A percentile compares a stretch with the other conserved stretches of the same genome.
phyloP scores from a whole-genome alignment of 2,329 filamentous ascomycete genomes.

The Aspergillus awamori region DNA sequence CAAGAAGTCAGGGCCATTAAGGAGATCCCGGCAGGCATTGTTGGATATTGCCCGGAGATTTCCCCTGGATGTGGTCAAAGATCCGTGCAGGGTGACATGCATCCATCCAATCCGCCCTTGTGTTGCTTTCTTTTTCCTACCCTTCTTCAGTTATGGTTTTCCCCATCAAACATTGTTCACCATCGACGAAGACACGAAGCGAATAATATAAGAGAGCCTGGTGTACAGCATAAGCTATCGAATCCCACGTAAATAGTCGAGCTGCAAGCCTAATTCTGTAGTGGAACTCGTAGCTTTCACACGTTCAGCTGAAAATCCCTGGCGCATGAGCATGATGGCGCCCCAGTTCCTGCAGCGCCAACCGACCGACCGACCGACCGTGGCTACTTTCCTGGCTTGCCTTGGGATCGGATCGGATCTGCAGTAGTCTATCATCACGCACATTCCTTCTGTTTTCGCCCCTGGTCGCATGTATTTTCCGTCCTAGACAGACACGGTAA shows the following conservation, averaged over 20 bases:
- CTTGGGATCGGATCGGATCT: slow-evolving; percentile 23
- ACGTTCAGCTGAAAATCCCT: slow-evolving; percentile 25
- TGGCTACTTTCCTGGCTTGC: background rate
- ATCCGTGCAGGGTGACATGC: slow-evolving; percentile 11
- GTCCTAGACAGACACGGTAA: background rate
- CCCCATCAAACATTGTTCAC: background rate
- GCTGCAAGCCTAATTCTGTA: slow-evolving; percentile 3
- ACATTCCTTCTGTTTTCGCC: background rate
- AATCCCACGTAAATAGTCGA: background rate
- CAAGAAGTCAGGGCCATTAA: background rate
- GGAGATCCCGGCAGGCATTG: background rate
- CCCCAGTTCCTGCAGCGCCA: slow-evolving; percentile 37
- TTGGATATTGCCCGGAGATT: slow-evolving; percentile 7
- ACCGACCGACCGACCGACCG: background rate
- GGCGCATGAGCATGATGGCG: slow-evolving; percentile 28
- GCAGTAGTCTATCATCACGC: slow-evolving; percentile 5
- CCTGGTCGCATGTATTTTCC: background rate
- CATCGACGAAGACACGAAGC: background rate
- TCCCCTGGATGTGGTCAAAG: slow-evolving; percentile 17
- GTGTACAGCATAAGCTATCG: background rate
- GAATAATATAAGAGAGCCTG: background rate
- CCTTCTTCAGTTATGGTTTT: background rate
- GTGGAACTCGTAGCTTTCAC: slow-evolving; percentile 4
- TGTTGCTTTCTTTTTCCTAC: background rate
- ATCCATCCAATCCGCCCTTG: background rate